Evolutionary conservation across 345 rosid species (phyloP).

Genomic region (Trapa incisa): DNA sequence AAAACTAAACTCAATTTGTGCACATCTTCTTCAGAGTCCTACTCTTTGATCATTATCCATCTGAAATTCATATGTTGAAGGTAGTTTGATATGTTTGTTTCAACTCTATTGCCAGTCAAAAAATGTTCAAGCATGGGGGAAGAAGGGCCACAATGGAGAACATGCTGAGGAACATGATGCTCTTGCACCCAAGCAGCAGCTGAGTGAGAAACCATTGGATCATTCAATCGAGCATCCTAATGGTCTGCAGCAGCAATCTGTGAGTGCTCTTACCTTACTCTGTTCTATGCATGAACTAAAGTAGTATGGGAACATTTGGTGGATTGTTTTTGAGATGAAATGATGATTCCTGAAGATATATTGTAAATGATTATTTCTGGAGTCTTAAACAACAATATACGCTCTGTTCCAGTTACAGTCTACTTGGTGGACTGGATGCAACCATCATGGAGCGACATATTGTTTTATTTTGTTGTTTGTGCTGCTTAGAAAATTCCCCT

Average conservation of each 20-base stretch:
- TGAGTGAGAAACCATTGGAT: slow-evolving; percentile 43
- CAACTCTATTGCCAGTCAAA: slow-evolving; percentile 25
- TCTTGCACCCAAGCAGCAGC: slow-evolving; percentile 53
- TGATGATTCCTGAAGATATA: too few species aligned
- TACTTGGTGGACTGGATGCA: too few species aligned
- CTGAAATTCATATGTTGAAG: not conserved
- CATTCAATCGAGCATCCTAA: slow-evolving; percentile 44
- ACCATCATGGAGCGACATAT: too few species aligned
- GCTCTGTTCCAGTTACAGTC: too few species aligned
- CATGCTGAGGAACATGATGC: slow-evolving; percentile 71
- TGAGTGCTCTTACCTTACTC: slow-evolving; percentile 16
- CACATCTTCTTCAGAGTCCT: not conserved
- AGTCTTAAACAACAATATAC: too few species aligned
- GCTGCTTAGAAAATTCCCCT: too few species aligned
- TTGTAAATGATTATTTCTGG: too few species aligned
- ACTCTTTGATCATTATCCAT: not conserved
- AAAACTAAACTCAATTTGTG: too few species aligned
- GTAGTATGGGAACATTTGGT: too few species aligned
- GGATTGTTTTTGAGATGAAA: too few species aligned
- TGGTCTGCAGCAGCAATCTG: slow-evolving; percentile 37
- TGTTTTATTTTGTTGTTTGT: too few species aligned
- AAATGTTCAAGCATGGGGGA: slow-evolving; percentile 48
- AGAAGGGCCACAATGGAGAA: slow-evolving; percentile 64
- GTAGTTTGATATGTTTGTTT: not conserved
- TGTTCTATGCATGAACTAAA: not conserved